phyloP scores from a whole-genome alignment of 2,329 filamentous ascomycete genomes.

The Mollisiaceae sp. region DNA sequence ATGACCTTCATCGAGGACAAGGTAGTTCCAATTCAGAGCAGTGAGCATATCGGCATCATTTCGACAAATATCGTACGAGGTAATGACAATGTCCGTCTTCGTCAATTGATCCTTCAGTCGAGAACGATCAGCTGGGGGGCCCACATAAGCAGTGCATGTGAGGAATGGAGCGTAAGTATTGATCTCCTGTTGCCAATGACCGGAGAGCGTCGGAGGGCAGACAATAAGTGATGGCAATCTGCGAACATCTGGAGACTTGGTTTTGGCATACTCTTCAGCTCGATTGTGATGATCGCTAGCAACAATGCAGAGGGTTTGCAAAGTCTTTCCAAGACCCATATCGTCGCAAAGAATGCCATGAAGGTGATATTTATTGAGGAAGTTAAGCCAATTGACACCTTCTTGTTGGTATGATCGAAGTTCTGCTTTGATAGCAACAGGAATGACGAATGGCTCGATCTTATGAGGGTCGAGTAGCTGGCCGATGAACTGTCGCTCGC shows the following conservation, averaged over 20 bases:
- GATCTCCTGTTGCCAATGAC: slow-evolving; percentile 99
- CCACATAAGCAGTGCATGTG: slow-evolving; percentile 87
- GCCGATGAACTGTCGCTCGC: slow-evolving; percentile 93
- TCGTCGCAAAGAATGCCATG: slow-evolving; percentile 99
- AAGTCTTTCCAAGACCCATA: slow-evolving; percentile 97
- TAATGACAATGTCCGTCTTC: slow-evolving; percentile 90
- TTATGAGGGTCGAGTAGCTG: slow-evolving; percentile 97
- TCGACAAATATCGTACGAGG: slow-evolving; percentile 96
- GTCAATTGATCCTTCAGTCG: slow-evolving; percentile 71
- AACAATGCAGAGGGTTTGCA: slow-evolving; percentile 97
- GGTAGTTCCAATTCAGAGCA: slow-evolving; percentile 93
- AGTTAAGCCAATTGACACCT: slow-evolving; percentile 97
- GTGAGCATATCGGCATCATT: slow-evolving; percentile 89
- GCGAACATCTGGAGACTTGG: slow-evolving; percentile 76
- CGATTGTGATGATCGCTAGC: slow-evolving; percentile 96
- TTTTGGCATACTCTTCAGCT: slow-evolving; percentile 87
- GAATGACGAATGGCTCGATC: slow-evolving; percentile 90
- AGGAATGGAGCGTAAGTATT: slow-evolving; percentile 95
- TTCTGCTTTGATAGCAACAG: slow-evolving; percentile 95
- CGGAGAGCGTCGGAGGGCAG: slow-evolving; percentile 93
- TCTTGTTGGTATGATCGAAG: slow-evolving; percentile 98
- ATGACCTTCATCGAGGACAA: slow-evolving; percentile 95
- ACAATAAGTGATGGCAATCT: slow-evolving; percentile 90
- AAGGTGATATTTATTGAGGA: slow-evolving; percentile 96
- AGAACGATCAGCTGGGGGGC: slow-evolving; percentile 80